Evolutionary conservation across 257 asterid genomes (phyloP).

Genomic region (Gentiana straminea): DNA sequence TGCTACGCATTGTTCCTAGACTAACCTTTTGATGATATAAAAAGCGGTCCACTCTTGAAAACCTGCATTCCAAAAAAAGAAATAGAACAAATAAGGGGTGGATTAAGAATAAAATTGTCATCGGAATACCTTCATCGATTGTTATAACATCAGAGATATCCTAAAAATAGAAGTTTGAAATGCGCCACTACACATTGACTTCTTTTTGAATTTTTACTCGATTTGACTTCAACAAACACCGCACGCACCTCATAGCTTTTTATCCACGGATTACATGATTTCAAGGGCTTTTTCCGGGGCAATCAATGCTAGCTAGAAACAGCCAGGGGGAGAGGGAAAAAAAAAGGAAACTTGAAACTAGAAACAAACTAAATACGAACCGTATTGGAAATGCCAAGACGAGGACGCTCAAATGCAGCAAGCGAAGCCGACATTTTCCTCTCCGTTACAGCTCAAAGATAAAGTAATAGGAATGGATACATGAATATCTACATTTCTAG

Average conservation of each 20-base stretch:
- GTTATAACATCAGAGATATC: not conserved
- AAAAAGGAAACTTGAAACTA: not conserved
- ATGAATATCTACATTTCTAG: no score
- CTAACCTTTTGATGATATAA: slow-evolving; percentile 95
- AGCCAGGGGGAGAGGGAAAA: not conserved
- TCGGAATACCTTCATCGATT: not conserved
- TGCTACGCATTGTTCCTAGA: slow-evolving; percentile 1
- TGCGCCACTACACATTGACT: slow-evolving; percentile 4
- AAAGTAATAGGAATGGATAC: no score
- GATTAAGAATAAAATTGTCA: not conserved
- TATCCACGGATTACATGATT: no score
- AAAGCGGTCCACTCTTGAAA: slow-evolving; percentile 97
- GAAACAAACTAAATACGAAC: slow-evolving; percentile 17
- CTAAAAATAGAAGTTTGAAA: not conserved
- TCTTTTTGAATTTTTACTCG: not conserved
- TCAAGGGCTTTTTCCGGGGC: not conserved
- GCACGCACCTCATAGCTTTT: no score
- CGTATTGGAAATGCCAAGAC: slow-evolving; percentile 77
- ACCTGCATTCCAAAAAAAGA: slow-evolving; percentile 33
- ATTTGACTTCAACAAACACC: slow-evolving; percentile 4
- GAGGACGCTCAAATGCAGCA: slow-evolving; percentile 86
- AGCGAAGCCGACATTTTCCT: slow-evolving; percentile 66
- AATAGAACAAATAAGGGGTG: not conserved
- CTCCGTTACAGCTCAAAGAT: not conserved
- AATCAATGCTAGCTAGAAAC: not conserved